These are phyloP conservation scores for Schizophyllum commune DNA, from an alignment of 1,284 basidiomycete species.

Conservation along the genomic window DNA sequence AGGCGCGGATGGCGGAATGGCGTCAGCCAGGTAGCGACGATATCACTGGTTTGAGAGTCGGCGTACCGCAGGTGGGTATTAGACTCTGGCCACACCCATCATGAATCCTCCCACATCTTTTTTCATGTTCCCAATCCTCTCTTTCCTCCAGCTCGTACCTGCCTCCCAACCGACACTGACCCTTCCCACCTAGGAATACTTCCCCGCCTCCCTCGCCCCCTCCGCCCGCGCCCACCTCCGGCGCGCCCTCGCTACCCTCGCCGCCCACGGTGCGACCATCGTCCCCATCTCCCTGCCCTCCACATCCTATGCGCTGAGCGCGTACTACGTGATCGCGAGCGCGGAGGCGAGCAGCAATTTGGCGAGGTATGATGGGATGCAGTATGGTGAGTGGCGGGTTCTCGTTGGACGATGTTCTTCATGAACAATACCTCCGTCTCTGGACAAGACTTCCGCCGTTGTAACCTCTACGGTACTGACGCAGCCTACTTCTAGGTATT, in stretches of 20 bases:
- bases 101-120: neutral
- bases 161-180: neutral
- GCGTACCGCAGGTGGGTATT: conserved; percentile 42
- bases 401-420: too few relatives aligned
- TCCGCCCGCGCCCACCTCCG: conserved; percentile 43
- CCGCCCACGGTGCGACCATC: conserved; percentile 58
- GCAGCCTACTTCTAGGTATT: neutral
- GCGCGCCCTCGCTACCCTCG: conserved; percentile 40
- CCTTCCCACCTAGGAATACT: conserved; percentile 56
- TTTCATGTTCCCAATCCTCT: neutral
- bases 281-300: conserved; percentile 74
- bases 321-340: conserved; percentile 92
- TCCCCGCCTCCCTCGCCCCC: conserved; percentile 62
- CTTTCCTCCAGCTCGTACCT: too few relatives aligned
- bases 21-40: conserved; percentile 14
- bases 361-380: conserved; percentile 84
- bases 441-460: too few relatives aligned
- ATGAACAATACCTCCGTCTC: too few relatives aligned
- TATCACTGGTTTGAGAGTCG: conserved; percentile 25
- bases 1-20: conserved; percentile 15
- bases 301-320: conserved; percentile 75
- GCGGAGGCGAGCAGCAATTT: conserved; percentile 95
- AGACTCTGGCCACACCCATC: neutral
- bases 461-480: too few relatives aligned
- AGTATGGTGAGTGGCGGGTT: conserved; percentile 46